Evolutionary conservation across 331 rosid genomes (phyloP), one percentile per base, ranked within the genome.

Genomic region (Pyracantha coccinea): DNA sequence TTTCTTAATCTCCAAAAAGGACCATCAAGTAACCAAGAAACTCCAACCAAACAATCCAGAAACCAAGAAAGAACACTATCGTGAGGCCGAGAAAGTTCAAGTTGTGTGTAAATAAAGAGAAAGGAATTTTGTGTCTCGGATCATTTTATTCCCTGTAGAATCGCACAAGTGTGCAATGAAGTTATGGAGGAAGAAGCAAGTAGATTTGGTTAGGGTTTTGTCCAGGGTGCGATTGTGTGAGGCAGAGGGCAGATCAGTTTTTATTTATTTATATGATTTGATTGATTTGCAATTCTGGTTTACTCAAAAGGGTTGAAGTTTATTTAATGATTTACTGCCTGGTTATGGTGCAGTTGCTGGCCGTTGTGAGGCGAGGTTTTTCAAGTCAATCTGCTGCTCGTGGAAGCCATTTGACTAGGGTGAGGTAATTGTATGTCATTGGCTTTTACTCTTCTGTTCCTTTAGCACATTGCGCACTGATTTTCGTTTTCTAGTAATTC

Each of bases 321-420:
- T 19, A 50, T 60, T 1, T n/a, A 44, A 28, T 59, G 27, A 75
- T 64, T 70, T 38, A 7, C 20, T 71, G 2, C 74, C 16, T 54
- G 33, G 68, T 21, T 23, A 27, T 57, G 64, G 19, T 79, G 82
- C 86, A 86, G 88, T 60, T 79, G 5, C 61, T 69, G 68, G 81
- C 17, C 12, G 29, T 74, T 41, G n/a, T 54, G 70, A 77, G 77
- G 44, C 35, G 83, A 7, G 52, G 75, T 24, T 65, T 52, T 68
- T 74, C n/a, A 55, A 66, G 63, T 24, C 76, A 23, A 28, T 77
- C 73, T 29, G 52, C 62, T 79, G 55, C 59, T 52, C 31, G 35
- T 68, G 35, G 76, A 45, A 53, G 54, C 53, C 20, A 25, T 63
- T 27, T 79, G 52, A 54, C 54, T 25, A 81, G 83, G 90, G 88